A percentile compares a stretch with the other conserved stretches of the same genome.
Conservation (phyloP, 768 basidiomycete species). For the Dioszegia crocea region DNA sequence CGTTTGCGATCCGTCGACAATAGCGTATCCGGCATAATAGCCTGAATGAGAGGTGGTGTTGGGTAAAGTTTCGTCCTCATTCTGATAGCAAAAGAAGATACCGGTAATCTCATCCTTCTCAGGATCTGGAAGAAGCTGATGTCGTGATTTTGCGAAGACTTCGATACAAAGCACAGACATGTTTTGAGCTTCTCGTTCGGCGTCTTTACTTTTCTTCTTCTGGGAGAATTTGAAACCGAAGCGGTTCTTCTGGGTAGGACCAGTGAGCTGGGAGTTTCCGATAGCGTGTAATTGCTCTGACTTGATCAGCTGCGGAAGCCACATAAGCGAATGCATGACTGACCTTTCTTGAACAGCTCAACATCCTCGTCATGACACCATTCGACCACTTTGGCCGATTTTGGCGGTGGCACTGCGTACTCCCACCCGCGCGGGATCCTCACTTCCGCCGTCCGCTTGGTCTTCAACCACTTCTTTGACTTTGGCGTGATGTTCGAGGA, state of each 20-base stretch:
- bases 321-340: background rate
- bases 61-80: slow-evolving; percentile 48
- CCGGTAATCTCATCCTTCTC: slow-evolving; percentile 64
- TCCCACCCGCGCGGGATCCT: slow-evolving; percentile 64
- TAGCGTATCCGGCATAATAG: slow-evolving; percentile 45
- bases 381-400: slow-evolving; percentile 55
- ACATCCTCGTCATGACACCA: slow-evolving; percentile 56
- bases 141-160: slow-evolving; percentile 67
- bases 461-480: slow-evolving; percentile 22
- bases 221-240: slow-evolving; percentile 66
- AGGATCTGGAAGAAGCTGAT: slow-evolving; percentile 62
- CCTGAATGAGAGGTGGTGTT: slow-evolving; percentile 34
- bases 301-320: background rate
- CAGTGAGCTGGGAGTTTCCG: slow-evolving; percentile 57
- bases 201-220: slow-evolving; percentile 50
- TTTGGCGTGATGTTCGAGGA: background rate
- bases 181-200: slow-evolving; percentile 60
- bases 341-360: slow-evolving; percentile 11
- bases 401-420: slow-evolving; percentile 66
- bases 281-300: slow-evolving; percentile 12
- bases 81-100: slow-evolving; percentile 70
- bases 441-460: background rate
- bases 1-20: slow-evolving; percentile 29
- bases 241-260: slow-evolving; percentile 68
- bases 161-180: slow-evolving; percentile 82